Base-by-base conservation (phyloP, 139 green algal genomes). In the Pedinophyceae sp. region DNA sequence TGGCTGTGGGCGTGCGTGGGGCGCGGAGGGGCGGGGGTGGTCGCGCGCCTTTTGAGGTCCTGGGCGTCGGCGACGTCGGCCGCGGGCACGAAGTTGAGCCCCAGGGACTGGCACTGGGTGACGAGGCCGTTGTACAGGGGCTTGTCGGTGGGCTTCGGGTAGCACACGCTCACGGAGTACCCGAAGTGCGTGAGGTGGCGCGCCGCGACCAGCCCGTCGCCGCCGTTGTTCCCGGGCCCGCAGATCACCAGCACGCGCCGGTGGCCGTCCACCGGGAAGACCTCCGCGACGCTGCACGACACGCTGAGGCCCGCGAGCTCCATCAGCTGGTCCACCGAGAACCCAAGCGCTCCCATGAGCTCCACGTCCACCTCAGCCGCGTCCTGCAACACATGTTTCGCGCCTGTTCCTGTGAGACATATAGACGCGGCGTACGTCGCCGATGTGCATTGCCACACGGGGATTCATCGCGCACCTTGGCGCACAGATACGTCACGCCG, bases 191-290 rank as follows among this genome's bases (percentile, higher is more conserved):
- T 52, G 24, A 97, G 70, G 73, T 98, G 90, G 0, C 91, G 61
- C 18, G 87, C 91, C 13, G 76, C 82, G 17, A 98, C 90, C 6
- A 98, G 78, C 0, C 91, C 91, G 59, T 98, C 90, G 2, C 91
- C 91, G 3, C 91, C 91, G 58, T 98, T 98, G 83, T 98, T 98
- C 52, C 91, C 91, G 1, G 90, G 90, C 0, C 90, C 90, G 24
- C 70, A 80, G 4, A 95, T 52, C 22, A 97, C 71, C 26, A 94
- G 72, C 30, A 94, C 72, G 0, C 78, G 57, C 2, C 29, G 16
- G 48, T 67, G 54, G n/a, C 48, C 34, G 10, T 43, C 34, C 10
- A 43, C 34, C 34, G 66, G 68, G 50, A 80, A 93, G 48, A 87
- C 77, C 1, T 68, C 64, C 0, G 61, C 53, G 7, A 93, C 39